phyloP scores from a whole-genome alignment of 2,329 filamentous ascomycete genomes.

The Cladophialophora chaetospira region DNA sequence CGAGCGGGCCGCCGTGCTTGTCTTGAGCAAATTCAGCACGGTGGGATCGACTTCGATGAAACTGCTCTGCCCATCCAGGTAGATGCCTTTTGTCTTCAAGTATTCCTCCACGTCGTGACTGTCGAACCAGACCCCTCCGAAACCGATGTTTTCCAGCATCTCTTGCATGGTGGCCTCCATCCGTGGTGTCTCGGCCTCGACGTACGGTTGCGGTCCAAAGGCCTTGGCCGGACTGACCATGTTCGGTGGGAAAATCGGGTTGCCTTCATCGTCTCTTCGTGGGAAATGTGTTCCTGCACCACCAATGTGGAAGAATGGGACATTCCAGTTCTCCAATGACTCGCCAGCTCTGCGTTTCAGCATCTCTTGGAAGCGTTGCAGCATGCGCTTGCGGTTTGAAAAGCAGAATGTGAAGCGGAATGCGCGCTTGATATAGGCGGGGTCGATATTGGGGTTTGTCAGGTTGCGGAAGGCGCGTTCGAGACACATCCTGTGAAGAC shows the following conservation, averaged over 20 bases:
- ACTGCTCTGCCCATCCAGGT: slow-evolving; percentile 36
- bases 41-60: slow-evolving; percentile 33
- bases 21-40: slow-evolving; percentile 11
- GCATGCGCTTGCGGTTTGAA: slow-evolving; percentile 44
- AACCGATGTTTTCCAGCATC: slow-evolving; percentile 55
- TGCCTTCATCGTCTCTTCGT: slow-evolving; percentile 41
- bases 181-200: slow-evolving; percentile 32
- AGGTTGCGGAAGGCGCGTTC: slow-evolving; percentile 60
- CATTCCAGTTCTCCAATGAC: slow-evolving; percentile 60
- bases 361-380: slow-evolving; percentile 42
- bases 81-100: slow-evolving; percentile 51
- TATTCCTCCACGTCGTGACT: slow-evolving; percentile 75
- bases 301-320: slow-evolving; percentile 67
- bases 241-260: slow-evolving; percentile 38
- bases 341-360: slow-evolving; percentile 46
- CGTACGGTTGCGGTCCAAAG: slow-evolving; percentile 28
- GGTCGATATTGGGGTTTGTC: slow-evolving; percentile 46
- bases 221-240: slow-evolving; percentile 29
- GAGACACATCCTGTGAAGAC: slow-evolving; percentile 66
- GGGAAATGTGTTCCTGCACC: slow-evolving; percentile 68
- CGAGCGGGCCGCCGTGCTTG: not conserved
- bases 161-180: slow-evolving; percentile 35
- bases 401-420: slow-evolving; percentile 72
- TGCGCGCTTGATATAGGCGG: slow-evolving; percentile 54
- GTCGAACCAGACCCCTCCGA: slow-evolving; percentile 76